phyloP scores from a whole-genome alignment of 2,329 filamentous ascomycete genomes.

The Raffaelea albimanens region DNA sequence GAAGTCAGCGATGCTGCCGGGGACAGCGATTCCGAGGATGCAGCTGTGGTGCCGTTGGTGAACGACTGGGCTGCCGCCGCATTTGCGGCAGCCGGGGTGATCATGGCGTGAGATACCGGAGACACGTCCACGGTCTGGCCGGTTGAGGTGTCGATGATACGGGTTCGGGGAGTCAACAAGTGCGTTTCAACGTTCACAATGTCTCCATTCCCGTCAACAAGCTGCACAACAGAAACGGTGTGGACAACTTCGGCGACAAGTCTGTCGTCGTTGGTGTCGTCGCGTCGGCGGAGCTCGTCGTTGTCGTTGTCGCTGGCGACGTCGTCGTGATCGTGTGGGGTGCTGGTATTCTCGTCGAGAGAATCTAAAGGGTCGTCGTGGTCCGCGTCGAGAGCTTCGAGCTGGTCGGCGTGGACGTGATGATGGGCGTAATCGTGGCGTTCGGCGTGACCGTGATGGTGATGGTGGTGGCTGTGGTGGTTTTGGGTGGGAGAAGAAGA shows the following conservation, averaged over 20 bases:
- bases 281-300: background rate
- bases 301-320: no score
- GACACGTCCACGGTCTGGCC: background rate
- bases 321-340: no score
- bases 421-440: background rate
- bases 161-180: constrained; percentile 25
- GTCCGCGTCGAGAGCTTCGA: background rate
- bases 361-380: constrained; percentile 12
- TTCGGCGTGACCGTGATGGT: background rate
- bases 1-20: background rate
- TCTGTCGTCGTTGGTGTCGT: constrained; percentile 7
- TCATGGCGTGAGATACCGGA: background rate
- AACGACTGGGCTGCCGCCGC: background rate
- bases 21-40: background rate
- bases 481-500: constrained; percentile 3
- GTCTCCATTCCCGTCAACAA: constrained; percentile 38
- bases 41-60: constrained; percentile 1
- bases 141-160: constrained; percentile 6
- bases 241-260: constrained; percentile 39
- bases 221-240: constrained; percentile 45
- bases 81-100: background rate
- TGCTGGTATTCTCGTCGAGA: constrained; percentile 11
- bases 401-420: background rate
- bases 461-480: constrained; percentile 13
- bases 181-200: constrained; percentile 35